Percentiles rank a stretch among this genome's conserved stretches.
phyloP scores from a whole-genome alignment of 169 alveolate genomes.

The Babesia divergens region DNA sequence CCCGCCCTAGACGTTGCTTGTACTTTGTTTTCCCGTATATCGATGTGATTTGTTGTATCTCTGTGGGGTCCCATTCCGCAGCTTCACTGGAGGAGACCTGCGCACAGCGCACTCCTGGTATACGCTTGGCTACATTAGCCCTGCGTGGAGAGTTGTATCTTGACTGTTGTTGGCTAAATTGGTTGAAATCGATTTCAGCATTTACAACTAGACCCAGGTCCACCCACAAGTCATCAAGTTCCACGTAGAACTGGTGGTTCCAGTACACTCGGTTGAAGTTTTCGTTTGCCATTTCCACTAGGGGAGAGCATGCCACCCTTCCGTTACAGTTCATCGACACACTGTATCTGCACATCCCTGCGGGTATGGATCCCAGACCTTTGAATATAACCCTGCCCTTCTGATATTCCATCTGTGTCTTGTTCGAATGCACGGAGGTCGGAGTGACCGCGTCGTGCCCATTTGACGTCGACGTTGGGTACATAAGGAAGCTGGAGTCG shows the following conservation, averaged over 20 bases:
- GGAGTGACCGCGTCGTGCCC: neutral
- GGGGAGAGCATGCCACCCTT: conserved; percentile 5
- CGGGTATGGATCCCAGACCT: conserved; percentile 45
- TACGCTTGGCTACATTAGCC: neutral
- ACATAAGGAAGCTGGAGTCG: conserved; percentile 13
- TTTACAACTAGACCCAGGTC: conserved; percentile 3
- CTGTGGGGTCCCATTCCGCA: conserved; percentile 3
- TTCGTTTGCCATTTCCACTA: conserved; percentile 26
- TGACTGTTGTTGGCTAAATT: conserved; percentile 20
- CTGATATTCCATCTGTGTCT: neutral
- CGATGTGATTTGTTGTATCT: conserved; percentile 6
- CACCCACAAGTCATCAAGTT: conserved; percentile 20
- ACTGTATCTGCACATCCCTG: conserved; percentile 25
- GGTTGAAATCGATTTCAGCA: conserved; percentile 34
- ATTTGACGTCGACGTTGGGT: neutral
- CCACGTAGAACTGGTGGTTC: conserved; percentile 41
- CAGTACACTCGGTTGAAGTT: conserved; percentile 40
- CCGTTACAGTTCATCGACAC: conserved; percentile 34
- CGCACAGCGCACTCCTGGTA: neutral
- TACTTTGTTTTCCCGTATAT: conserved; percentile 31
- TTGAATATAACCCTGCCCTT: conserved; percentile 36
- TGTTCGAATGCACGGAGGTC: neutral
- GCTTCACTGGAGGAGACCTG: neutral
- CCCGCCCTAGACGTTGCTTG: conserved; percentile 52
- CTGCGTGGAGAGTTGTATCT: neutral